These are phyloP conservation scores for Mycena vulgaris DNA, from an alignment of 768 basidiomycete species.

Conservation along the genomic window DNA sequence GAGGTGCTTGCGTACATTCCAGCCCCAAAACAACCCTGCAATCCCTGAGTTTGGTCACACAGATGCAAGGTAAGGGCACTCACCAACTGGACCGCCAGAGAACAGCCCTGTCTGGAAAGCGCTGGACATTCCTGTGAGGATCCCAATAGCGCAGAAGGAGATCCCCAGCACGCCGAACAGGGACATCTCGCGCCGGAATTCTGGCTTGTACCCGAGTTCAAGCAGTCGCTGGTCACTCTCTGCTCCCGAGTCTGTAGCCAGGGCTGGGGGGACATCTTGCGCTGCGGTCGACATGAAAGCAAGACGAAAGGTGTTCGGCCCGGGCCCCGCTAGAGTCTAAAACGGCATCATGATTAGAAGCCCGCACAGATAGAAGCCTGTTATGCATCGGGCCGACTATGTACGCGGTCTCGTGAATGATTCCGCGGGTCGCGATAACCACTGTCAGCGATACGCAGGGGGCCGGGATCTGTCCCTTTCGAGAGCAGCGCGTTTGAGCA, in stretches of 20 bases:
- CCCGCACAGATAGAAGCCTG: too few species aligned
- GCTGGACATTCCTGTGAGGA: conserved; percentile 73
- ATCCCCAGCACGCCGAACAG: conserved; percentile 72
- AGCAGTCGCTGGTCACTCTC: conserved; percentile 60
- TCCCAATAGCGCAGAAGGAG: conserved; percentile 73
- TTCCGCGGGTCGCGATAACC: too few species aligned
- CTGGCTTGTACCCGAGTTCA: conserved; percentile 68
- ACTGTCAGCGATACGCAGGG: too few species aligned
- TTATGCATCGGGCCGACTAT: too few species aligned
- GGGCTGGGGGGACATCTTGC: conserved; percentile 26
- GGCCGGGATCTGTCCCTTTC: too few species aligned
- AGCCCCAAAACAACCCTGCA: conserved; percentile 69
- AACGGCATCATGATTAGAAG: too few species aligned
- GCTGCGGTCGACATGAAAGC: not conserved
- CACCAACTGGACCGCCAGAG: conserved; percentile 70
- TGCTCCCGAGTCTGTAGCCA: conserved; percentile 27
- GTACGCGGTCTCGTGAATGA: too few species aligned
- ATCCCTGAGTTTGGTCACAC: not conserved
- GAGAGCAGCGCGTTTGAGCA: too few species aligned
- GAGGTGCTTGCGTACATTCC: conserved; percentile 61
- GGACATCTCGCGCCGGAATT: conserved; percentile 74
- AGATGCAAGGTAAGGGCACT: not conserved
- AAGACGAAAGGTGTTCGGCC: too few species aligned
- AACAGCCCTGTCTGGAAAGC: conserved; percentile 73
- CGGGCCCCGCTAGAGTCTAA: too few species aligned